Base-by-base conservation (phyloP, 2,329 filamentous ascomycete species). In the Catunica adiposa region DNA sequence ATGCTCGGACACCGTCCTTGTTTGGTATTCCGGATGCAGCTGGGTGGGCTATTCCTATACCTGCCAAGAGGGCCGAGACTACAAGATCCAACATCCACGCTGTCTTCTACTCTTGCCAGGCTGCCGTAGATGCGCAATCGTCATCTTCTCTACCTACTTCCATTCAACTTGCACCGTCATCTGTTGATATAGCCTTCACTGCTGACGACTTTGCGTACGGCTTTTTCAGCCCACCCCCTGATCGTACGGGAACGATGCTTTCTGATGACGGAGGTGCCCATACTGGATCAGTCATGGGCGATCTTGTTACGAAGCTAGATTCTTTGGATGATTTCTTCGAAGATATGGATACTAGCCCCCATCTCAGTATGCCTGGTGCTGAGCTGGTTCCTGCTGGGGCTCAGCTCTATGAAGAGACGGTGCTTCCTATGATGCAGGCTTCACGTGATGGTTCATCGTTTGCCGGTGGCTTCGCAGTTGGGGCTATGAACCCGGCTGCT, bases 21-120 rank as follows among this genome's bases (percentile, higher is more conserved):
- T 98, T 97, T 66, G 94, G 94, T 26, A 97, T 98, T 58, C 92
- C 92, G 0, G 90, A 97, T 65, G 83, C 89, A 22, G 92, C 87
- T 15, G 92, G 92, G 1, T 98, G 92, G 92, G 92, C 92, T 0
- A 88, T 98, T 47, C 90, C 92, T 0, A 80, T 94, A 66, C 92
- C 92, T 15, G 90, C 90, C 0, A 84, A 86, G 56, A 90, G 95
- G 70, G 92, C 89, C 0, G 83, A 84, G 55, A 79, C 82, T 34
- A 97, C 92, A 3, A 79, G 92, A 57, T 79, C 83, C 57, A 98
- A 98, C 63, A 92, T 98, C 1, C 90, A 97, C 66, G 88, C 89
- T 0, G 89, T 92, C 0, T 97, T 96, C 68, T 95, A 95, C 68
- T 94, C 89, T 61, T 96, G 89, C 64, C 84, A 87, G 54, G 84